Percentiles rank a stretch among this genome's conserved stretches.
Conservation (phyloP, 495 filamentous ascomycete genomes). For the Patellaria atrata region DNA sequence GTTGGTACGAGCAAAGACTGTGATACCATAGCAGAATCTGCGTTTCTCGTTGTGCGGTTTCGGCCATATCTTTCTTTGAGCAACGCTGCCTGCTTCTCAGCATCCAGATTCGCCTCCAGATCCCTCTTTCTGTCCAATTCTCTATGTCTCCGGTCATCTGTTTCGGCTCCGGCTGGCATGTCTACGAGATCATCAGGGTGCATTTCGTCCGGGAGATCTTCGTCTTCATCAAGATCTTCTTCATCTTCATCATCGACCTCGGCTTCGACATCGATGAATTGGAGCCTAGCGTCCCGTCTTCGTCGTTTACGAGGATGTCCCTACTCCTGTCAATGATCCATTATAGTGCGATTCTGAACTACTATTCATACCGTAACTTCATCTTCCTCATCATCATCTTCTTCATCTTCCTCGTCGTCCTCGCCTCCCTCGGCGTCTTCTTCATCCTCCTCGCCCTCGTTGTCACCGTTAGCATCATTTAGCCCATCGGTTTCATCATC, state of each 20-base stretch:
- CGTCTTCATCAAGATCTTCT: slow-evolving; percentile 72
- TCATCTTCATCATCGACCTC: slow-evolving; percentile 91
- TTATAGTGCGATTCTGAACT: neutral
- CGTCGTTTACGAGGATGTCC: slow-evolving; percentile 65
- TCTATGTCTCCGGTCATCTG: slow-evolving; percentile 81
- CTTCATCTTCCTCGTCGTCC: slow-evolving; percentile 20
- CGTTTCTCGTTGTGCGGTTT: slow-evolving; percentile 23
- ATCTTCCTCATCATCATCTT: slow-evolving; percentile 24
- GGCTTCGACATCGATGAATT: slow-evolving; percentile 91
- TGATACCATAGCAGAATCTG: slow-evolving; percentile 46
- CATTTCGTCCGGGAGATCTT: slow-evolving; percentile 82
- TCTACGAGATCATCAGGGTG: slow-evolving; percentile 84
- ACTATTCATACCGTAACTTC: slow-evolving; percentile 12
- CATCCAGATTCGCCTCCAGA: slow-evolving; percentile 68
- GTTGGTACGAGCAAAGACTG: slow-evolving; percentile 79
- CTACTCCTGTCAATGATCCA: no score
- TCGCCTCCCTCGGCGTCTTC: slow-evolving; percentile 23
- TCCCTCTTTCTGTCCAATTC: slow-evolving; percentile 89
- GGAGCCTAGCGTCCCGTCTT: slow-evolving; percentile 49
- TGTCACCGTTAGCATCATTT: slow-evolving; percentile 18
- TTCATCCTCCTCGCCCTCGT: slow-evolving; percentile 20
- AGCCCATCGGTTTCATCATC: slow-evolving; percentile 35
- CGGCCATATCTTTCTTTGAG: slow-evolving; percentile 73
- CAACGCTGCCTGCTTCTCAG: slow-evolving; percentile 80
- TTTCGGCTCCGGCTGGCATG: slow-evolving; percentile 60